Base-by-base conservation (phyloP, 345 rosid species). In the Ceriops decandra region DNA sequence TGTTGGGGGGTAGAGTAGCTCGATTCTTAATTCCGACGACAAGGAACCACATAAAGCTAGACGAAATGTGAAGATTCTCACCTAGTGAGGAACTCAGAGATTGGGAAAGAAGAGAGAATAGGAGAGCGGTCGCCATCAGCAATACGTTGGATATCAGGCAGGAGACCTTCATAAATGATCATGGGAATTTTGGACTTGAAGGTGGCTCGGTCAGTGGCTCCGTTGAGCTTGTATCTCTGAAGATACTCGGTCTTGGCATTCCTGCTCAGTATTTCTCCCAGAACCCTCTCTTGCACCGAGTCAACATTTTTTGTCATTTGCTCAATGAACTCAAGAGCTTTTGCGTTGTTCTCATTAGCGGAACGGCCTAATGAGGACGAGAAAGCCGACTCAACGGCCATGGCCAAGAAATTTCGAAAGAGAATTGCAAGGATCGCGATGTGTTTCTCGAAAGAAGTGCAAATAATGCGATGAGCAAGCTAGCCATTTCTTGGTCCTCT, bases 21-120 rank as follows among this genome's bases (percentile, higher is more conserved):
- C 7, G 35, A 32, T 6, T 32, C 35, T 32, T 32, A 32, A 32
- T 32, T 32, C 35, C 30, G 3, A 28, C 30, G 30, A 28, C 4
- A 53, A 33, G 5, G 42, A 27, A 63, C 6, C 1, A 8, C 5
- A 13, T 42, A 57, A 20, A 28, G 15, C 9, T 17, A 47, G 2
- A 28, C 28, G 1, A 22, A 52, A 5, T 20, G 6, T 56, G 22
- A 17, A 5, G 27, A 28, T n/a, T 9, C 67, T 51, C 27, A 87
- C 97, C 97, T 91, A 19, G 99, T 95, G 81, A 95, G 97, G 73
- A 95, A 89, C 80, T 95, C 99, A 11, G 99, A 91, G 77, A 95
- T 80, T 33, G 99, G 97, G 68, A 82, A 91, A 1, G 97, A 77
- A 4, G 93, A 89, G 66, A 95, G 75, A 76, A 95, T 95, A 8